Base-by-base conservation (phyloP, 2,329 filamentous ascomycete species). In the Penicillium verrucosum region DNA sequence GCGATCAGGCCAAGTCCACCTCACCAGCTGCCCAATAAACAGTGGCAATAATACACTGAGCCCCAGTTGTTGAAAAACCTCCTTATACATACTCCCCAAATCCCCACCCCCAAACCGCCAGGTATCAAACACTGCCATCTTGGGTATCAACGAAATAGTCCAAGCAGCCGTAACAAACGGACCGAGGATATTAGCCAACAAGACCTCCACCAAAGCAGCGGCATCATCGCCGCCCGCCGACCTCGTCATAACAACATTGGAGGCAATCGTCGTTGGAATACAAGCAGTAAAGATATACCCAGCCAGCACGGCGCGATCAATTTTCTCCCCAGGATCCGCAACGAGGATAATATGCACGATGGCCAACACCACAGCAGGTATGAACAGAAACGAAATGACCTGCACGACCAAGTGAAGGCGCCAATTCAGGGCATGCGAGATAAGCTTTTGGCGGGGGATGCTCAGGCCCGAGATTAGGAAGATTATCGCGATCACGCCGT, bases 181-280 rank as follows among this genome's bases (percentile, higher is more conserved):
- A 1, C 87, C 88, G 0, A 86, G 74, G 10, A 89, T 80, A 70
- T 90, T 90, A 30, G 87, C 88, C 43, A 90, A 75, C 9, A 89
- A 80, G 1, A 89, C 87, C 66, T 89, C 86, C 32, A 89, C 86
- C 58, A 88, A 79, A 47, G 83, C 83, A 0, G 85, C 82, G 3
- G 83, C 83, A 57, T 85, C 83, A 62, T 90, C 88, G 5, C 88
- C 88, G 37, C 86, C 84, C 0, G 88, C 84, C 38, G 84, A 80
- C 27, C 86, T 77, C 6, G 88, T 90, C 86, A 90, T 89, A 40
- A 90, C 85, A 8, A 89, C 85, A 68, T 90, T 90, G 44, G 85
- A 89, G 8, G 85, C 82, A 65, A 90, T 88, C 0, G 88, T 90
- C 0, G 88, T 90, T 1, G 88, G 87, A 5, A 89, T 82, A 66